phyloP scores from a whole-genome alignment of 2,329 filamentous ascomycete genomes.

The Penicillium thymicola region DNA sequence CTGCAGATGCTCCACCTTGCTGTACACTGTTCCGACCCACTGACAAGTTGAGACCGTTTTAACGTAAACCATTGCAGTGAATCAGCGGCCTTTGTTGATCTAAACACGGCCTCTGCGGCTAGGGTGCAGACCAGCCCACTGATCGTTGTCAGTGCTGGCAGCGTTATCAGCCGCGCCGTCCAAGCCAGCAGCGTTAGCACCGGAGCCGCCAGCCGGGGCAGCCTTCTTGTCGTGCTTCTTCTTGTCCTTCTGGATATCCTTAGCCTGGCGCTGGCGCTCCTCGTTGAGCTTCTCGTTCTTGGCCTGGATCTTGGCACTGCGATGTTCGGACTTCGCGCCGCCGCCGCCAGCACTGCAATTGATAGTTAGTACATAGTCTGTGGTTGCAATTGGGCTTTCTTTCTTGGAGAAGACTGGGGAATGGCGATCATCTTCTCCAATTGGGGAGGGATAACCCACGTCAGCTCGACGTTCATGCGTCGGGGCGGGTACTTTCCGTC shows the following conservation, averaged over 20 bases:
- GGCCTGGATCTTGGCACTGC: conserved; percentile 72
- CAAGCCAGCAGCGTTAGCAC: conserved; percentile 18
- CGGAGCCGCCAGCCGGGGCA: conserved; percentile 23
- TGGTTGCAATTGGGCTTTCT: background rate
- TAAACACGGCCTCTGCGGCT: conserved; percentile 42
- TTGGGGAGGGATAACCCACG: conserved; percentile 52
- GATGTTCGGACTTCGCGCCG: conserved; percentile 66
- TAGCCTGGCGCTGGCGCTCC: conserved; percentile 54
- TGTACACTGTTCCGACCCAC: background rate
- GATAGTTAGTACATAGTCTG: background rate
- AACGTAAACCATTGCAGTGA: background rate
- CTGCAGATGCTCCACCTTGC: conserved; percentile 3
- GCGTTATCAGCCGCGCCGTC: conserved; percentile 11
- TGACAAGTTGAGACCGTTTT: background rate
- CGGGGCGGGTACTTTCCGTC: conserved; percentile 55
- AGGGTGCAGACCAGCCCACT: conserved; percentile 42
- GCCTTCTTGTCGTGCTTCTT: conserved; percentile 28
- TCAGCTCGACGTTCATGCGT: conserved; percentile 90
- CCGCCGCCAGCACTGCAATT: conserved; percentile 68
- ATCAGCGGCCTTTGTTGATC: background rate
- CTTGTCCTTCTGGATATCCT: conserved; percentile 48
- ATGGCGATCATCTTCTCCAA: background rate
- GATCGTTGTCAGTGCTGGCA: conserved; percentile 16
- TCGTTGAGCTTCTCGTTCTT: conserved; percentile 86
- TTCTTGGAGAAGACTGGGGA: background rate